These are phyloP conservation scores for Cladophialophora yegresii DNA, from an alignment of 2,329 filamentous ascomycete genomes.

Conservation along the genomic window DNA sequence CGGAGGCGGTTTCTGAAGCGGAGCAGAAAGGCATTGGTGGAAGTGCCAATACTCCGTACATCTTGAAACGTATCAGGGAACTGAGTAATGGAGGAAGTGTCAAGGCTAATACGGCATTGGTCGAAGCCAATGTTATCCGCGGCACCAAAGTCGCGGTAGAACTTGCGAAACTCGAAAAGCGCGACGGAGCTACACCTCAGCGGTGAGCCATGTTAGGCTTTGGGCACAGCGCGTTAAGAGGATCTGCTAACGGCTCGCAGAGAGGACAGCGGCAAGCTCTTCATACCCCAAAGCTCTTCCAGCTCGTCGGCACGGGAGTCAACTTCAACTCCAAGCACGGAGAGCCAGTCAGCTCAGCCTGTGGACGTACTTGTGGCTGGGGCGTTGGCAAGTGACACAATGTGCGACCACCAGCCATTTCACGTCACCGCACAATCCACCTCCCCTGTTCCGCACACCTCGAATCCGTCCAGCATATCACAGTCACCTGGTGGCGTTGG, in stretches of 20 bases:
- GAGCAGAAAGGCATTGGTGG: conserved; percentile 67
- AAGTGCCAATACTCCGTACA: conserved; percentile 79
- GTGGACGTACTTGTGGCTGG: conserved; percentile 78
- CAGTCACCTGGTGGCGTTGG: conserved; percentile 90
- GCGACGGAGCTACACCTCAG: conserved; percentile 27
- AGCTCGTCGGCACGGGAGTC: neutral
- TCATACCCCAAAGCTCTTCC: neutral
- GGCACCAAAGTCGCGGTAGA: conserved; percentile 67
- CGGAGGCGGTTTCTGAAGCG: conserved; percentile 67
- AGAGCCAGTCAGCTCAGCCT: conserved; percentile 21
- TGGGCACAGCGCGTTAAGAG: neutral
- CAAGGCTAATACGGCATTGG: conserved; percentile 69
- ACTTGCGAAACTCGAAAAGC: conserved; percentile 56
- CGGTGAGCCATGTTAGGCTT: conserved; percentile 33
- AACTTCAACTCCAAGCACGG: neutral
- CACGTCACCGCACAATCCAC: conserved; percentile 41
- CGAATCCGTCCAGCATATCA: conserved; percentile 77
- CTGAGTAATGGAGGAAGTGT: conserved; percentile 72
- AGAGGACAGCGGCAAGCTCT: conserved; percentile 7
- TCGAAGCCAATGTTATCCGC: conserved; percentile 66
- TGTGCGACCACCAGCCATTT: conserved; percentile 71
- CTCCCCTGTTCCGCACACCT: conserved; percentile 65
- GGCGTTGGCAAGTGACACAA: conserved; percentile 84
- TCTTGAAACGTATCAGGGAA: conserved; percentile 76
- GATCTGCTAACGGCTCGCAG: conserved; percentile 21